Evolutionary conservation across 2,329 filamentous ascomycete genomes (phyloP).

Genomic region (Trichoderma arundinaceum): DNA sequence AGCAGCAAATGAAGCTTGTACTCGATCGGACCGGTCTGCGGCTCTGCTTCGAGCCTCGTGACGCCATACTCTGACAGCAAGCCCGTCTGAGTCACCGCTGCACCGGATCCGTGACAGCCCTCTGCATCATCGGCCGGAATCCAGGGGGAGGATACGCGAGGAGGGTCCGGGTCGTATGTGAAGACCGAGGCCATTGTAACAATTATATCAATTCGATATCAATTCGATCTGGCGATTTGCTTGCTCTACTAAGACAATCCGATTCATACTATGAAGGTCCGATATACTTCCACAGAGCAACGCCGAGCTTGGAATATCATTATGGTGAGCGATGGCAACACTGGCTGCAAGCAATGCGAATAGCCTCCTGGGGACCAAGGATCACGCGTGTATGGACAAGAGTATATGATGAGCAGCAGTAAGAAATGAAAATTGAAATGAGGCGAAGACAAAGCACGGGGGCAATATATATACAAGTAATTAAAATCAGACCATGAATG

Average conservation of each 20-base stretch:
- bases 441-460: background rate
- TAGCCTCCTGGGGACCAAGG: conserved; percentile 7
- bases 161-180: conserved; percentile 88
- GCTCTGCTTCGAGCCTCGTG: conserved; percentile 83
- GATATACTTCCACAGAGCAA: background rate
- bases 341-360: conserved; percentile 7
- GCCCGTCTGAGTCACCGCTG: conserved; percentile 39
- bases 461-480: conserved; percentile 1
- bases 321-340: conserved; percentile 21
- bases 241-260: background rate
- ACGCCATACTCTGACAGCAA: conserved; percentile 67
- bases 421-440: background rate
- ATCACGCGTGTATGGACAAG: background rate
- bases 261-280: conserved; percentile 15
- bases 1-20: conserved; percentile 94
- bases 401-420: background rate
- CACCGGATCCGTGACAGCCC: conserved; percentile 43
- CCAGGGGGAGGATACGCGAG: conserved; percentile 91
- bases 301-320: conserved; percentile 21
- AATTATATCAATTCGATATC: conserved; percentile 1
- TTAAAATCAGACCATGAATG: conserved; percentile 14
- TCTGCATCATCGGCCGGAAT: conserved; percentile 59
- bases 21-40: conserved; percentile 91
- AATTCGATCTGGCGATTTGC: background rate
- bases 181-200: conserved; percentile 88